Conservation (phyloP, 768 basidiomycete species). For the Hirschioporus abietinus region DNA sequence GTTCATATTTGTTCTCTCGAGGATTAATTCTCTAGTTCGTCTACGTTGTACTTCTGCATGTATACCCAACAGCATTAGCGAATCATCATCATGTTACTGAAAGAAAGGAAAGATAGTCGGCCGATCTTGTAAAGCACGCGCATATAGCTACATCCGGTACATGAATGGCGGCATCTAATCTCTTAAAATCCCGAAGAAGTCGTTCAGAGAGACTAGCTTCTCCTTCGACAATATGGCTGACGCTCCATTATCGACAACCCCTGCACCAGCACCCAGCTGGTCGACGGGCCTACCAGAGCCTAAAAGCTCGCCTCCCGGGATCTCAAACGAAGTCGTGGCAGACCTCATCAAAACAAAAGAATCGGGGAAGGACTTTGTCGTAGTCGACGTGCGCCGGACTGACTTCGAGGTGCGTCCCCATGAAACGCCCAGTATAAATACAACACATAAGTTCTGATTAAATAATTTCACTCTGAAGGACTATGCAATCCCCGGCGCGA, state of each 20-base stretch:
- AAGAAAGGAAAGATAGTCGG: neutral
- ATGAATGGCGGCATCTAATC: neutral
- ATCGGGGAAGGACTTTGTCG: constrained; percentile 22
- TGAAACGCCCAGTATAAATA: too few species aligned
- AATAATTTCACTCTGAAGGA: constrained; percentile 8
- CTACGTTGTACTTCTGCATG: neutral
- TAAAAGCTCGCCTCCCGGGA: constrained; percentile 14
- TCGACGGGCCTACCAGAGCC: constrained; percentile 16
- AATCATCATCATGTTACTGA: neutral
- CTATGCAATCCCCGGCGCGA: constrained; percentile 27
- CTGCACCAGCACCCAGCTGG: constrained; percentile 11
- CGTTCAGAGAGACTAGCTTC: too few species aligned
- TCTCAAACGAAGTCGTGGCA: constrained; percentile 19
- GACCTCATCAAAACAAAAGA: constrained; percentile 19
- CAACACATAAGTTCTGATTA: too few species aligned
- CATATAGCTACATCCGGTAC: neutral
- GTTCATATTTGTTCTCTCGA: neutral
- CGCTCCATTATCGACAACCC: neutral
- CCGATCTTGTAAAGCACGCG: neutral
- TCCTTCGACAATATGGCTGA: neutral
- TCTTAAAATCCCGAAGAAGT: neutral
- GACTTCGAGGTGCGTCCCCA: constrained; percentile 30
- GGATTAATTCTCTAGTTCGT: neutral
- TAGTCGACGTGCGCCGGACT: constrained; percentile 32
- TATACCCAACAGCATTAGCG: neutral